Conservation (phyloP, 768 basidiomycete genomes). For the Pholiota molesta region DNA sequence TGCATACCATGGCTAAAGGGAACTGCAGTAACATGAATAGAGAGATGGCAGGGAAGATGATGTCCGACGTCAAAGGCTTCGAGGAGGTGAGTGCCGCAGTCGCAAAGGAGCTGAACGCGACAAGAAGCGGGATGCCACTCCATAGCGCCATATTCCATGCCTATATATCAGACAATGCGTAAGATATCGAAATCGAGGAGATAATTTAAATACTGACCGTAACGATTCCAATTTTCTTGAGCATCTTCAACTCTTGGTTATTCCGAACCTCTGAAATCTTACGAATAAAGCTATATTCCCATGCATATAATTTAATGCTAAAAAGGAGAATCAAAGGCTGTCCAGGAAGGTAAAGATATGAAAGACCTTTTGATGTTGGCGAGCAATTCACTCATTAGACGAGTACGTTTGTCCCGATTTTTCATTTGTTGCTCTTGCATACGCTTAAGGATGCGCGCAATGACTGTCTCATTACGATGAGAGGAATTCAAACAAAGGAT, state of each 20-base stretch:
- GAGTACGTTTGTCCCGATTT: constrained; percentile 81
- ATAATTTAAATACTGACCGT: constrained; percentile 45
- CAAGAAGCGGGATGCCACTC: constrained; percentile 72
- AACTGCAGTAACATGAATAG: constrained; percentile 88
- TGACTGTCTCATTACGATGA: constrained; percentile 33
- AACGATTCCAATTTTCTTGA: constrained; percentile 79
- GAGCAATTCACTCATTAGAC: constrained; percentile 92
- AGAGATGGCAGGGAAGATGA: constrained; percentile 96
- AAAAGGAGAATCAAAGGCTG: neutral
- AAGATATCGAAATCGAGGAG: constrained; percentile 4
- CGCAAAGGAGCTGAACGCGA: constrained; percentile 84
- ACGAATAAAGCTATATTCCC: constrained; percentile 90
- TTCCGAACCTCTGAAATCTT: constrained; percentile 82
- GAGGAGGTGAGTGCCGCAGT: constrained; percentile 63
- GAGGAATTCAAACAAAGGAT: neutral
- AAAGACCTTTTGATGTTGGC: constrained; percentile 83
- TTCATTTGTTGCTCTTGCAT: constrained; percentile 94
- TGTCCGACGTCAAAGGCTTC: constrained; percentile 80
- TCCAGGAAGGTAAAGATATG: neutral
- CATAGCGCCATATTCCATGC: constrained; percentile 66
- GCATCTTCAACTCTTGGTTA: constrained; percentile 78
- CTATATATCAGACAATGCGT: constrained; percentile 26
- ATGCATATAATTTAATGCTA: constrained; percentile 90
- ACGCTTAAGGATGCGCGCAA: constrained; percentile 69
- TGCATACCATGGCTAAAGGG: constrained; percentile 77